Base-by-base conservation (phyloP, 768 basidiomycete genomes). In the Hypsizygus marmoreus region DNA sequence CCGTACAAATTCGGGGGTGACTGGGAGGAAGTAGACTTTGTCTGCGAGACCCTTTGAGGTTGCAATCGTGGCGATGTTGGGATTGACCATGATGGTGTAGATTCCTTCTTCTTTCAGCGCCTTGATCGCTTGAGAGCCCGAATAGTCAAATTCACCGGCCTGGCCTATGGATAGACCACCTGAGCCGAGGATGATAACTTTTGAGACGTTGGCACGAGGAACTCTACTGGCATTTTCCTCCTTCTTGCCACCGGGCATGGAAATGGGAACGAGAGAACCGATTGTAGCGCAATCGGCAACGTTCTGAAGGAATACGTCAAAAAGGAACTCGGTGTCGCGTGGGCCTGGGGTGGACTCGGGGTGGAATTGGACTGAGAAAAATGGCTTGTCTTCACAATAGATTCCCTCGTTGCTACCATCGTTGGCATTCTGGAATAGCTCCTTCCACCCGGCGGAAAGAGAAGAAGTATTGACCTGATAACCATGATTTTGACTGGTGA, bases 81-180 rank as follows among this genome's bases (percentile, higher is more conserved):
- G 95, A 69, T 98, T 98, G 58, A 99, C 82, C 65, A 99, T 84
- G 68, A 99, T 93, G 48, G 97, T 99, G 71, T 97, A 98, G 62
- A 99, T 98, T 25, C 97, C 97, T 65, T 98, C 97, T 64, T 92
- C 92, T 71, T 98, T 98, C 55, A 99, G 79, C 8, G 97, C 97
- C 70, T 99, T 99, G 79, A 99, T 95, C 10, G 97, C 95, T 66
- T 99, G 97, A 29, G 93, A 95, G 51, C 97, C 97, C 0, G 97
- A 98, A 72, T 99, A 99, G 70, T 99, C 97, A 70, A 99, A 99
- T 68, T 99, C 97, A 56, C 97, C 97, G 0, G 97, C 97, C 64
- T 99, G 97, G 39, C 97, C 97, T 54, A 99, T 99, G 9, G 95
- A 97, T 14, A 99, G 74, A 53, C 97, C 97, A 22, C 97, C 97